Percentiles rank a stretch among this genome's conserved stretches.
Evolutionary conservation across 306 rosid species (phyloP).

Genomic region (Betula pendula): DNA sequence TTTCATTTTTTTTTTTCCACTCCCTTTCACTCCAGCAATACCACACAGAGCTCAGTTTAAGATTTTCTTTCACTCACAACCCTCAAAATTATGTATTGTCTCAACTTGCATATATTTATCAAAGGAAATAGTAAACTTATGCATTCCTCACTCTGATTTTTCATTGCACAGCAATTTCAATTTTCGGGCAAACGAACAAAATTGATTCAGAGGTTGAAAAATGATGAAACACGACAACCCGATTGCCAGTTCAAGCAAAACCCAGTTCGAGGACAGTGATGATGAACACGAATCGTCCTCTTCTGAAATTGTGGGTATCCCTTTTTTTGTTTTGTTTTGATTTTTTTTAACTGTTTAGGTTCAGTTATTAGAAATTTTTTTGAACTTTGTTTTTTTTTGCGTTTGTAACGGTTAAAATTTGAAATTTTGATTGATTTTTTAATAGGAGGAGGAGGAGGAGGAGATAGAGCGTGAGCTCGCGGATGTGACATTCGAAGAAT

Average conservation of each 20-base stretch:
- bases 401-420: background rate
- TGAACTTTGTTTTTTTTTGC: fast-evolving
- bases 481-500: slow-evolving; percentile 78
- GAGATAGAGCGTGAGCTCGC: slow-evolving; percentile 79
- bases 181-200: background rate
- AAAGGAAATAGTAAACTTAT: background rate
- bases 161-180: background rate
- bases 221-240: slow-evolving; percentile 28
- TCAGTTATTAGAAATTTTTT: background rate
- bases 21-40: no score
- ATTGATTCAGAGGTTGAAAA: background rate
- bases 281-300: slow-evolving; percentile 30
- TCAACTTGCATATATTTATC: no score
- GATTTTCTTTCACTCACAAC: no score
- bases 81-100: no score
- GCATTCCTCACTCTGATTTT: background rate
- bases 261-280: slow-evolving; percentile 32
- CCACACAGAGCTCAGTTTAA: no score
- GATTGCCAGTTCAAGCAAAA: slow-evolving; percentile 25
- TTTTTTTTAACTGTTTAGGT: background rate
- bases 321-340: background rate
- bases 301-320: slow-evolving; percentile 26
- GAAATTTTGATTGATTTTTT: background rate
- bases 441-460: slow-evolving; percentile 39
- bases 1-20: no score